These are phyloP conservation scores for Vitis amurensis DNA, from an alignment of 164 flowering plant genomes.

Conservation along the genomic window DNA sequence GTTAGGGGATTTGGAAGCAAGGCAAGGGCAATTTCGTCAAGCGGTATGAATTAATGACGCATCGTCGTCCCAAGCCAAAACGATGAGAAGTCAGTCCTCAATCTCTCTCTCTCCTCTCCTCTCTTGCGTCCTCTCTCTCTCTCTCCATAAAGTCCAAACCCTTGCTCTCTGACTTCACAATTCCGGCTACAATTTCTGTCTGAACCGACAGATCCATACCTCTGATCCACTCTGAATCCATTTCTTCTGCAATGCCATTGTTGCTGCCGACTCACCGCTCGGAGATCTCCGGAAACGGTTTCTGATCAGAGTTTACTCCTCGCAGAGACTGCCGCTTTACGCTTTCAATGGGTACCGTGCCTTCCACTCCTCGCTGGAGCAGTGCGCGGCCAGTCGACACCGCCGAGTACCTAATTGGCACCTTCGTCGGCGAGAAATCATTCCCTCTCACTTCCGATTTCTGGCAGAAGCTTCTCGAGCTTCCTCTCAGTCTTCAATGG, in stretches of 20 bases:
- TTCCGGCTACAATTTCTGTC: not conserved
- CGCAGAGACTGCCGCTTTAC: not conserved
- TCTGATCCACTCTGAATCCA: not conserved
- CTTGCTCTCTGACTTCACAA: conserved; percentile 21
- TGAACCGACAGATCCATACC: conserved; percentile 20
- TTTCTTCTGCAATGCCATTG: conserved; percentile 15
- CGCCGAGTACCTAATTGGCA: conserved; percentile 74
- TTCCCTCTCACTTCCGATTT: conserved; percentile 78
- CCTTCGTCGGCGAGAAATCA: conserved; percentile 76
- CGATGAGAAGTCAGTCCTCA: not conserved
- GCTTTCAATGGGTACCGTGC: conserved; percentile 68
- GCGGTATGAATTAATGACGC: not conserved
- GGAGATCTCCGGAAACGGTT: conserved; percentile 9
- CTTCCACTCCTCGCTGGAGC: conserved; percentile 74
- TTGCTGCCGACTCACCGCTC: not conserved
- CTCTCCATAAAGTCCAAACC: conserved; percentile 16
- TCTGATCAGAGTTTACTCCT: conserved; percentile 14
- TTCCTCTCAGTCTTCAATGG: conserved; percentile 74
- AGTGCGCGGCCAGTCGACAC: conserved; percentile 54
- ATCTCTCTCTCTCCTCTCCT: conserved; percentile 1
- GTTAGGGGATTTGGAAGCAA: not conserved
- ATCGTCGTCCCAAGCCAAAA: not conserved
- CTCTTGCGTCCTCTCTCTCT: conserved; percentile 5
- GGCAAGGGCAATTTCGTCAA: conserved; percentile 12
- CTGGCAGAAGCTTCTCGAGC: conserved; percentile 90